A percentile compares a stretch with the other conserved stretches of the same genome.
These are phyloP conservation scores for Metarhizium humberi DNA, from an alignment of 2,329 filamentous ascomycete genomes.

Conservation along the genomic window DNA sequence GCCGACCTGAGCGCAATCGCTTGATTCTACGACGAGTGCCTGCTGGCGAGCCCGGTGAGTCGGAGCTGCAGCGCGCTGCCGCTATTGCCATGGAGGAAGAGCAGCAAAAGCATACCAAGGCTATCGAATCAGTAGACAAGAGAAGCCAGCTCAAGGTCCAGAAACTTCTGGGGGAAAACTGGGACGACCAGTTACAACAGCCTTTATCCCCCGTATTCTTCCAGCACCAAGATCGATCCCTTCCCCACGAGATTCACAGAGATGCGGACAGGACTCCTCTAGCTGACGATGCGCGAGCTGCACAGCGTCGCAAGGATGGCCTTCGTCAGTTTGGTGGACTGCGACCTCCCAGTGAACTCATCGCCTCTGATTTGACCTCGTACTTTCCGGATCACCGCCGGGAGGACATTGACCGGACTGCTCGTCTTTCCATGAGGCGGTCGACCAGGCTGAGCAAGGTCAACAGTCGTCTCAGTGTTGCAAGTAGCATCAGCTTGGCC, in stretches of 20 bases:
- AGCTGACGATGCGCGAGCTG: slow-evolving; percentile 35
- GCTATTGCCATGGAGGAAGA: slow-evolving; percentile 84
- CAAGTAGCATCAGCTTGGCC: slow-evolving; percentile 86
- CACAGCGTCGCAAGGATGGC: slow-evolving; percentile 39
- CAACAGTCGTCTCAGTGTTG: slow-evolving; percentile 85
- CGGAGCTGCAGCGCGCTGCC: slow-evolving; percentile 79
- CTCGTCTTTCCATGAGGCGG: slow-evolving; percentile 82
- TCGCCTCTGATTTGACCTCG: slow-evolving; percentile 88
- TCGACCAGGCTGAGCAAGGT: slow-evolving; percentile 87
- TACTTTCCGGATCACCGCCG: slow-evolving; percentile 95
- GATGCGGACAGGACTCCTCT: slow-evolving; percentile 49
- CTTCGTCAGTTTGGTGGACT: slow-evolving; percentile 83
- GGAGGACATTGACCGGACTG: slow-evolving; percentile 92
- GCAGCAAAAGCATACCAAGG: slow-evolving; percentile 59
- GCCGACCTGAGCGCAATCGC: slow-evolving; percentile 77
- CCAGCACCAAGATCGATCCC: slow-evolving; percentile 56
- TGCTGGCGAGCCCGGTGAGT: slow-evolving; percentile 75
- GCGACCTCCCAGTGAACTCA: slow-evolving; percentile 90
- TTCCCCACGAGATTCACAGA: slow-evolving; percentile 40
- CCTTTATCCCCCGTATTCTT: slow-evolving; percentile 76
- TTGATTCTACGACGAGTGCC: slow-evolving; percentile 91
- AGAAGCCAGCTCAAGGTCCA: slow-evolving; percentile 81
- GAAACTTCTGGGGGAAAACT: slow-evolving; percentile 79
- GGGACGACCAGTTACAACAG: slow-evolving; percentile 71
- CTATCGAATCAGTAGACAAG: slow-evolving; percentile 56